Conservation (phyloP, 805 yeast genomes). For the Candida ortonii region DNA sequence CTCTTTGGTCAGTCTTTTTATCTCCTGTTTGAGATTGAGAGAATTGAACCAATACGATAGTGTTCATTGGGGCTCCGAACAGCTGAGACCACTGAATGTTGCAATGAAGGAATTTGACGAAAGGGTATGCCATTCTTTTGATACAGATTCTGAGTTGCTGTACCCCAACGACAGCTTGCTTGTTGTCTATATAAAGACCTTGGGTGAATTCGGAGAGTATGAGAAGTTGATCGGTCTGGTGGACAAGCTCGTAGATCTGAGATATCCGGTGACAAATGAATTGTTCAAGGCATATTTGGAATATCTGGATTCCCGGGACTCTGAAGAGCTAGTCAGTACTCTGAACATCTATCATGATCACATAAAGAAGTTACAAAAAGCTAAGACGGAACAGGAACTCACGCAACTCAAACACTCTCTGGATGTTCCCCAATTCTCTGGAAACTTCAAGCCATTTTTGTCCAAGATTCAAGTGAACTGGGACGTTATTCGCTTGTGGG, state of each 20-base stretch:
- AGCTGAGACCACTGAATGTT: constrained; percentile 53
- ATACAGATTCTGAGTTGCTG: constrained; percentile 33
- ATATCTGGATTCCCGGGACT: constrained; percentile 20
- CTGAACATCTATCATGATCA: constrained; percentile 21
- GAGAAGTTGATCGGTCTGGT: constrained; percentile 53
- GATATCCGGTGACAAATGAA: constrained; percentile 20
- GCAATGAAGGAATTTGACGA: constrained; percentile 55
- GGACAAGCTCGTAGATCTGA: constrained; percentile 53
- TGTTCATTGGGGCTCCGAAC: constrained; percentile 49
- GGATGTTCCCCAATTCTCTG: constrained; percentile 9
- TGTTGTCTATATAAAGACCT: constrained; percentile 49
- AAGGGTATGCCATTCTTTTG: constrained; percentile 35
- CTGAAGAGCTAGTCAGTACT: constrained; percentile 20
- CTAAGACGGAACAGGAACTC: constrained; percentile 27
- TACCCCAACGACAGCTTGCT: constrained; percentile 49
- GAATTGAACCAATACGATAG: constrained; percentile 14
- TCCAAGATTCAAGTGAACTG: constrained; percentile 26
- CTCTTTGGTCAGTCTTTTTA: constrained; percentile 45
- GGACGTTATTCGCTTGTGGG: constrained; percentile 32
- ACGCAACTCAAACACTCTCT: constrained; percentile 13
- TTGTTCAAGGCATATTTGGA: constrained; percentile 22
- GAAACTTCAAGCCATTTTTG: constrained; percentile 25
- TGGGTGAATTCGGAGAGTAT: constrained; percentile 45
- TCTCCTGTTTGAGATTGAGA: constrained; percentile 40
- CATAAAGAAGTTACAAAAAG: constrained; percentile 12